phyloP scores from a whole-genome alignment of 1,284 basidiomycete species.

The Tilletia indica region DNA sequence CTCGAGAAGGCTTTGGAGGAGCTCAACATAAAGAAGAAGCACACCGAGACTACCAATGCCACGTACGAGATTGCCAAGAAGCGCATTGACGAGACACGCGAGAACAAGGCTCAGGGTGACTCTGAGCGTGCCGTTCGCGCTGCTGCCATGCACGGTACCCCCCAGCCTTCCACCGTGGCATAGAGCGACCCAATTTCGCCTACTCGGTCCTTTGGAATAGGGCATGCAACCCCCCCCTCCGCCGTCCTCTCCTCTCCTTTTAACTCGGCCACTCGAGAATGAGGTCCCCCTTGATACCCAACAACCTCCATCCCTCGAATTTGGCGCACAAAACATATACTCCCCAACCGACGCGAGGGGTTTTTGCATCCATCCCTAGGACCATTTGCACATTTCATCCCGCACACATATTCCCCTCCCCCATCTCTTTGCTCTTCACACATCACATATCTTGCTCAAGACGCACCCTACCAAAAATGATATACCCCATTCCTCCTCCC shows the following conservation, averaged over 20 bases:
- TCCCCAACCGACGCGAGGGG: no score
- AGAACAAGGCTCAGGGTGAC: slow-evolving; percentile 41
- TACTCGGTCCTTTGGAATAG: not conserved
- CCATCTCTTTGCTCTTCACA: no score
- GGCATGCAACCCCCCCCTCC: no score
- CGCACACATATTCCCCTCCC: no score
- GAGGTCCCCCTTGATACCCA: not conserved
- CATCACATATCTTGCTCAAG: no score
- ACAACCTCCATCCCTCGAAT: no score
- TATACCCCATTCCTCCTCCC: no score
- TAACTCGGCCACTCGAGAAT: not conserved
- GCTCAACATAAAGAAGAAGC: slow-evolving; percentile 49
- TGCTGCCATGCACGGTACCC: slow-evolving; percentile 31
- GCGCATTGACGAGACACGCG: slow-evolving; percentile 38
- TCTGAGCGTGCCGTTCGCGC: slow-evolving; percentile 35
- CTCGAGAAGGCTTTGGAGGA: slow-evolving; percentile 44
- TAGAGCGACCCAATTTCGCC: not conserved
- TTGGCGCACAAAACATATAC: no score
- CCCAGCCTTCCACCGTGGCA: slow-evolving; percentile 15
- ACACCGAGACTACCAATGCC: slow-evolving; percentile 35
- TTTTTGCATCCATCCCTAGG: no score
- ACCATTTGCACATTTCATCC: no score
- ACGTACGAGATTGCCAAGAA: slow-evolving; percentile 40
- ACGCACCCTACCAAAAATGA: no score
- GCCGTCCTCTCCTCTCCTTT: not conserved